Conservation (phyloP, 164 flowering plant genomes). For the Protea cynaroides region DNA sequence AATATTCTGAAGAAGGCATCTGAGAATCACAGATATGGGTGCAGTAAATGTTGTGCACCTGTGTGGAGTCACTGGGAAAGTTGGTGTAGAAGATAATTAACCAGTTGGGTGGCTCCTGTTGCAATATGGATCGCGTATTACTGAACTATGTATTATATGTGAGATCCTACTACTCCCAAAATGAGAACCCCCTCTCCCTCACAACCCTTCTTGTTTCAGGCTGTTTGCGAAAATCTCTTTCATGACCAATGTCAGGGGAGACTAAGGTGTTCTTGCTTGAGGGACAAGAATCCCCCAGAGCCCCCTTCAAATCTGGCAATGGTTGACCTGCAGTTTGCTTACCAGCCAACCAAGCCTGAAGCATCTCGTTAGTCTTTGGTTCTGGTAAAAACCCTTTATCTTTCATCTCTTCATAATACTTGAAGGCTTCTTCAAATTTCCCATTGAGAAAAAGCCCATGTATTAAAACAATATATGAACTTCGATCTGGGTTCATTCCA, state of each 20-base stretch:
- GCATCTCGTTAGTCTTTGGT: conserved; percentile 60
- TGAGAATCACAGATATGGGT: not conserved
- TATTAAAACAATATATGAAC: conserved; percentile 65
- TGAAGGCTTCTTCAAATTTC: conserved; percentile 60
- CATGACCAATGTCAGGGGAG: conserved; percentile 13
- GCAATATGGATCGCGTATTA: not conserved
- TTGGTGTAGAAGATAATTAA: not conserved
- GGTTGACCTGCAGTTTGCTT: conserved; percentile 23
- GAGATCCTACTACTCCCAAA: conserved; percentile 32
- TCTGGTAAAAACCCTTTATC: conserved; percentile 54
- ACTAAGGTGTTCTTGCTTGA: conserved; percentile 14
- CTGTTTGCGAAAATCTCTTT: conserved; percentile 32
- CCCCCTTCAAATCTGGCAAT: conserved; percentile 15
- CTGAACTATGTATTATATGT: not conserved
- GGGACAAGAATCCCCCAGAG: conserved; percentile 11
- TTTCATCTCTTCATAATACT: conserved; percentile 68
- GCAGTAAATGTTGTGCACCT: conserved; percentile 6
- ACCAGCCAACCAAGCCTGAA: conserved; percentile 52
- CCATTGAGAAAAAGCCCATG: conserved; percentile 84
- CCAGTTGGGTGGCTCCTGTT: not conserved
- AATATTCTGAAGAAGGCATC: not conserved
- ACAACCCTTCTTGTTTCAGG: conserved; percentile 52
- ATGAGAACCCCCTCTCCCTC: conserved; percentile 53
- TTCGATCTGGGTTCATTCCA: conserved; percentile 64
- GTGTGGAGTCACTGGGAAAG: not conserved